phyloP scores from a whole-genome alignment of 352 stramenopile genomes.

The Phytophthora idaei region DNA sequence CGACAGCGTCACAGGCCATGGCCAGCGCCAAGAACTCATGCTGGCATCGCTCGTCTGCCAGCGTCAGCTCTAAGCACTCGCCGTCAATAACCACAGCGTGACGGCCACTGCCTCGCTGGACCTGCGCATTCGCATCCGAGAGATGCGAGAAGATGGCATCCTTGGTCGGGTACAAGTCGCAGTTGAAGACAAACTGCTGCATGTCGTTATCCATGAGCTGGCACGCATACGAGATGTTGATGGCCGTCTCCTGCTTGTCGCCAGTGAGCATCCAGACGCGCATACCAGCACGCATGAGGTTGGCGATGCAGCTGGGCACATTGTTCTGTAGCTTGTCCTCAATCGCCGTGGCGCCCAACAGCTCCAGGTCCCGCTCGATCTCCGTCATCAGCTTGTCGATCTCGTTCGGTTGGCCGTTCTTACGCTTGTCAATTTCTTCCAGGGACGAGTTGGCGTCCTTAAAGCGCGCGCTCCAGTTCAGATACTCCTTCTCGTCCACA shows the following conservation, averaged over 20 bases:
- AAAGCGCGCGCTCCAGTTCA: conserved; percentile 67
- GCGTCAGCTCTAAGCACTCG: conserved; percentile 67
- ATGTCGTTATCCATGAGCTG: conserved; percentile 90
- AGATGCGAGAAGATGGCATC: conserved; percentile 50
- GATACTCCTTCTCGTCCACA: conserved; percentile 65
- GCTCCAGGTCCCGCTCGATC: conserved; percentile 81
- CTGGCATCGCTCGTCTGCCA: conserved; percentile 59
- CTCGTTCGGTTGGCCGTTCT: conserved; percentile 63
- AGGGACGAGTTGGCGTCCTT: conserved; percentile 69
- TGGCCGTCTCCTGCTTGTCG: conserved; percentile 94
- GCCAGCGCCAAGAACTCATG: conserved; percentile 71
- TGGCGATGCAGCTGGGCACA: conserved; percentile 87
- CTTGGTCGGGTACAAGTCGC: conserved; percentile 59
- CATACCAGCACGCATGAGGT: conserved; percentile 87
- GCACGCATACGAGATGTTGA: conserved; percentile 94
- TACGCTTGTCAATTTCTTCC: conserved; percentile 84
- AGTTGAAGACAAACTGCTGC: conserved; percentile 75
- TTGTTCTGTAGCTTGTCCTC: conserved; percentile 94
- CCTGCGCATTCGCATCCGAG: conserved; percentile 37
- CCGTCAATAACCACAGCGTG: conserved; percentile 75
- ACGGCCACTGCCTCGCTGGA: conserved; percentile 30
- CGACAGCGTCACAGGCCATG: conserved; percentile 73
- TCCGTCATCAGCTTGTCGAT: conserved; percentile 79
- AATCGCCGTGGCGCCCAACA: conserved; percentile 92
- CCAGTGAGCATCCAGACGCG: conserved; percentile 95